Percentiles rank a stretch among this genome's conserved stretches.
These are phyloP conservation scores for Stephania cephalantha DNA, from an alignment of 164 flowering plant genomes.

Conservation along the genomic window DNA sequence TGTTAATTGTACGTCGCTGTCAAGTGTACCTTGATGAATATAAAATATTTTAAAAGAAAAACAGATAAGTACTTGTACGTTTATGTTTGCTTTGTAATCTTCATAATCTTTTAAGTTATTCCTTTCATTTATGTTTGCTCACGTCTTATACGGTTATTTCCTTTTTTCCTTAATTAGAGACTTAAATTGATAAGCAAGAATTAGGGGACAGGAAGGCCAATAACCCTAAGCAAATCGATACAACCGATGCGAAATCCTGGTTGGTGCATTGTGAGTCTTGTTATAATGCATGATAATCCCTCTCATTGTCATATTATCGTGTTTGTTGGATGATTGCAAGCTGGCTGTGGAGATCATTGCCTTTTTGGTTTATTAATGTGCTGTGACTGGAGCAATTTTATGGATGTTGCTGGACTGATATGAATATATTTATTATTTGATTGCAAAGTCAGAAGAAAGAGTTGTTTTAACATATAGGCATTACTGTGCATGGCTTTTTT, in stretches of 20 bases:
- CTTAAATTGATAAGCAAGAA: too few relatives aligned
- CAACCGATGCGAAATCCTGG: background rate
- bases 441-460: too few relatives aligned
- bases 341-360: background rate
- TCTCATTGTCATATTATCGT: background rate
- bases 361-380: background rate
- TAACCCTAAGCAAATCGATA: too few relatives aligned
- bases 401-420: background rate
- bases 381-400: background rate
- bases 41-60: too few relatives aligned
- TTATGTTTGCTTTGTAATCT: background rate
- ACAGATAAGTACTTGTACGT: too few relatives aligned
- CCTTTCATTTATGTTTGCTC: background rate
- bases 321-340: background rate
- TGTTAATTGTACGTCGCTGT: too few relatives aligned
- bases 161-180: too few relatives aligned
- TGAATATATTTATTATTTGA: too few relatives aligned
- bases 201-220: too few relatives aligned
- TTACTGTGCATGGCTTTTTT: too few relatives aligned
- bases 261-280: background rate
- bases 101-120: background rate
- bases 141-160: background rate
- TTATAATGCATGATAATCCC: background rate
- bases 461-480: too few relatives aligned
- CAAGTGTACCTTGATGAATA: too few relatives aligned